Base-by-base conservation (phyloP, 2,329 filamentous ascomycete genomes). In the Hysterium pulicare region DNA sequence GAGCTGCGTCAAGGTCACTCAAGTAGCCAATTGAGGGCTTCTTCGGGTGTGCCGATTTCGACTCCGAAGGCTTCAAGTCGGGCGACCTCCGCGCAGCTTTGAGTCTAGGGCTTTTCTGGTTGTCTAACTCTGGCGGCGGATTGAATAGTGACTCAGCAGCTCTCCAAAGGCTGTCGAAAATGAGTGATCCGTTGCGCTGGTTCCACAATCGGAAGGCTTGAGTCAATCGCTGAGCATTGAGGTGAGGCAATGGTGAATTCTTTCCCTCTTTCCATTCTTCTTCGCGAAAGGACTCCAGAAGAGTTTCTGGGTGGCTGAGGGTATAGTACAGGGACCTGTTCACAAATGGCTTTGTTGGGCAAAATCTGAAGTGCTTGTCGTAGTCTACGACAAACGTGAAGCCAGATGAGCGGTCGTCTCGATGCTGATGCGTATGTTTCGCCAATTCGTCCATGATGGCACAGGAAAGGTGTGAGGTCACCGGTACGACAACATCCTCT, bases 151-250 rank as follows among this genome's bases (percentile, higher is more conserved):
- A 53, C 9, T 62, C 55, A 5, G 65, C 19, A 5, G 57, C 54
- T 21, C 55, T 40, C 42, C 59, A 68, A 0, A 70, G 51, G 39
- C 60, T 64, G 38, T 69, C 63, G 36, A 67, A 67, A 9, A 69
- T 48, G 8, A 68, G 50, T 11, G 63, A 49, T 9, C 61, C 62
- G 41, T 62, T 67, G 6, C 53, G 48, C 23, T 41, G 51, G 7
- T 55, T 55, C 67, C 64, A 68, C 20, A 57, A 53, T 21, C 53
- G 48, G 34, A 69, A 68, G 0, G 59, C 55, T n/a, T 57, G 48
- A 2, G 47, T 48, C 42, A 68, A 42, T 20, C 52, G 50, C 11
- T 45, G 33, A 13, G 64, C 58, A 40, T 69, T 55, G 5, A 67
- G 52, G 46, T 66, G 62, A n/a, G 62, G 50, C 9, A 66, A 45